Evolutionary conservation across 2,329 filamentous ascomycete genomes (phyloP), one percentile per base, ranked within the genome.

Genomic region (Colletotrichum trifolii): DNA sequence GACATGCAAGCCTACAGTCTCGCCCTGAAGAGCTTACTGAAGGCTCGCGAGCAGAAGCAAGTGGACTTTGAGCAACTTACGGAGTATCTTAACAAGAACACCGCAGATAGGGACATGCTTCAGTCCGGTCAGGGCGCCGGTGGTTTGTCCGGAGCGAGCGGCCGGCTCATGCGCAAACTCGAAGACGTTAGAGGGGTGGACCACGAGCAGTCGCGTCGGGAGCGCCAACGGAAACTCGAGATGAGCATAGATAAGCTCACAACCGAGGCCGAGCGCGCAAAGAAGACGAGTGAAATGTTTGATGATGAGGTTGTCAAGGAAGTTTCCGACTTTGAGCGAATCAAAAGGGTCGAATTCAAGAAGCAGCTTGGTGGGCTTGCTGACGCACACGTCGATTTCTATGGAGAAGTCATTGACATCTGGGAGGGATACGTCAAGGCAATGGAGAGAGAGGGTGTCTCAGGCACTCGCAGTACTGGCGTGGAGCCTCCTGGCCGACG

Each of bases 171-270:
- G 48, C 90, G 91, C 75, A 98, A 98, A 79, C 91, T 99, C 73
- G 96, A 99, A 78, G 96, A 99, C 74, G 94, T 97, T 68, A 90
- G 96, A 15, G 96, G 96, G 12, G 94, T 99, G 4, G 96, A 99
- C 77, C 96, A 98, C 78, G 96, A 98, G 76, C 93, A 96, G 73
- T 89, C 91, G 12, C 89, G 94, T 2, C 88, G 94, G 12, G 95
- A 98, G 76, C 88, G 95, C 36, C 86, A 95, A 55, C 89, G 96
- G 64, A 97, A 96, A 78, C 85, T 98, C 4, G 96, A 99, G 78
- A 84, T 98, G 54, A 90, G 93, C 69, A 97, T 99, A 71, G 93
- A 97, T 72, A 92, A 97, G 73, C 85, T 99, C 45, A 97, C 93
- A 3, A 87, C 88, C 33, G 94, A 97, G 77, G 95, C 97, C 0